Base-by-base conservation (phyloP, 2,329 filamentous ascomycete species). In the Cytospora chrysosperma region DNA sequence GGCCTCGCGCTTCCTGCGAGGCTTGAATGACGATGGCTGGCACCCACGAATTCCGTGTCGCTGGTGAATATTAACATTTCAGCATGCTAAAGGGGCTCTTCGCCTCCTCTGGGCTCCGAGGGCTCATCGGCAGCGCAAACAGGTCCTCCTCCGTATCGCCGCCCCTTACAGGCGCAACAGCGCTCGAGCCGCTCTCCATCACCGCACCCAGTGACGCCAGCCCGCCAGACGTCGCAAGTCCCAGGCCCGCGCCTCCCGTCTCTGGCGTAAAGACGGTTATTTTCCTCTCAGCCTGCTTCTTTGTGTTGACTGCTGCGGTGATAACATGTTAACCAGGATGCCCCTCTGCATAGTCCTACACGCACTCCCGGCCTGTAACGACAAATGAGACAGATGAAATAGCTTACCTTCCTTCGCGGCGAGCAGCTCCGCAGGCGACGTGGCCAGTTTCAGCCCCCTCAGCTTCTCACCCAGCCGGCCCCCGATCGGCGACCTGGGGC, bases 111-210 rank as follows among this genome's bases (percentile, higher is more conserved):
- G 93, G 93, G 70, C 91, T 93, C 57, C 93, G 82, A 1, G 93
- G 93, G 71, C 91, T 94, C 77, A 97, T 86, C 1, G 92, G 92
- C 59, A 96, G 83, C 0, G 92, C 93, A 72, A 97, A 97, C 2
- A 97, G 81, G 49, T 91, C 93, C 64, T 96, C 92, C 68, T 92
- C 89, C 0, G 83, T 84, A 49, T 88, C 85, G 63, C 77, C 74
- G 3, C 37, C 47, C 67, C 68, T 71, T 56, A 72, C 67, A 21
- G 73, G 68, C 32, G 70, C 71, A 67, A 74, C 72, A 26, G 71
- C 74, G 28, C 67, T 61, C 57, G 74, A 70, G 10, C 66, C 70
- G 71, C 71, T 68, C 57, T 75, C 75, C 4, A 84, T 70, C 43
- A 80, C 70, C 26, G 78, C 76, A 59, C 79, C 72, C 34, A 81